Conservation (phyloP, 2,329 filamentous ascomycete genomes). For the Dichotomopilus funicola region DNA sequence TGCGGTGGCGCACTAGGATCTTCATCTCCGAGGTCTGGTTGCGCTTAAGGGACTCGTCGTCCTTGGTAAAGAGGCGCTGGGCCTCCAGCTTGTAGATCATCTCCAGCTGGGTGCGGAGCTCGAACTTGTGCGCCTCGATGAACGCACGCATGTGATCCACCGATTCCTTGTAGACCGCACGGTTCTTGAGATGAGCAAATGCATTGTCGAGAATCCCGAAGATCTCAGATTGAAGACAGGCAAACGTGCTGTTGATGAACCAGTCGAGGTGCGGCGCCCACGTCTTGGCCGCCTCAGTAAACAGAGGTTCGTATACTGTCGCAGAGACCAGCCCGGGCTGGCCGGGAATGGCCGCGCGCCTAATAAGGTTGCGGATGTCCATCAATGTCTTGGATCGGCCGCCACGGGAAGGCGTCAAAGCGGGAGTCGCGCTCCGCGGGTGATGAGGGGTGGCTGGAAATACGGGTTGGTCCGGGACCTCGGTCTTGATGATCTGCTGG, state of each 20-base stretch:
- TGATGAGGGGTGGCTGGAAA: constrained; percentile 14
- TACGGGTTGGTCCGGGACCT: constrained; percentile 13
- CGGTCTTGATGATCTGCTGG: constrained; percentile 23
- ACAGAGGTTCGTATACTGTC: constrained; percentile 51
- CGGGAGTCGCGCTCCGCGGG: neutral
- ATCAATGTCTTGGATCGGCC: constrained; percentile 38
- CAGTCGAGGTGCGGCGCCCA: constrained; percentile 50
- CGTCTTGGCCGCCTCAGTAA: constrained; percentile 47
- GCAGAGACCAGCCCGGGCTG: constrained; percentile 30
- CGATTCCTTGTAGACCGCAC: constrained; percentile 45
- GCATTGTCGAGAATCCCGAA: constrained; percentile 41
- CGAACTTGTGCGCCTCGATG: constrained; percentile 34
- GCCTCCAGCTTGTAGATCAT: constrained; percentile 48
- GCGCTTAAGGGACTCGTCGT: constrained; percentile 40
- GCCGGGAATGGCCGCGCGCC: constrained; percentile 50
- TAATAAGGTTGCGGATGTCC: constrained; percentile 49
- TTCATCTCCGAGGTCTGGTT: constrained; percentile 42
- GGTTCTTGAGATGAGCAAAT: constrained; percentile 40
- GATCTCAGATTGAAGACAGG: constrained; percentile 42
- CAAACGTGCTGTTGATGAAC: constrained; percentile 43
- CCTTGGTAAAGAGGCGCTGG: constrained; percentile 51
- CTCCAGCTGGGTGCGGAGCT: constrained; percentile 33
- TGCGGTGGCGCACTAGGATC: constrained; percentile 41
- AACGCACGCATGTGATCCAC: constrained; percentile 38
- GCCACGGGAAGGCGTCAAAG: constrained; percentile 6